Evolutionary conservation across 1,284 basidiomycete species (phyloP), one percentile per base, ranked within the genome.

Genomic region (Ganoderma meredithae): DNA sequence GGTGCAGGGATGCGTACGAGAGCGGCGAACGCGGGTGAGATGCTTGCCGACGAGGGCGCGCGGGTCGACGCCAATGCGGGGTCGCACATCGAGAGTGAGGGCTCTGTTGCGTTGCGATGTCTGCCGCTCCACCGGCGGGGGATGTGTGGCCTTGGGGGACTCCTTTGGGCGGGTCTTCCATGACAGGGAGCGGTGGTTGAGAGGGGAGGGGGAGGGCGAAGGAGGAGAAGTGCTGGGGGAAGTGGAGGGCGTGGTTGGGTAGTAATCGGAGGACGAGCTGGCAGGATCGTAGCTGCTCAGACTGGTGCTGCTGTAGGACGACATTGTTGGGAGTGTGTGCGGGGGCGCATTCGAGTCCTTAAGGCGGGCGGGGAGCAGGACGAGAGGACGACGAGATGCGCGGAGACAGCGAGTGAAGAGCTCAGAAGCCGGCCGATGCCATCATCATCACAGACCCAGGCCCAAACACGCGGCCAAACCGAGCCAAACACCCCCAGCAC

Each of bases 1-100:
- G 67, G 90, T 78, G 55, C 81, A 80, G 0, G 89, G 89, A 71
- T 91, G 89, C 10, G 75, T 79, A n/a, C 79, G 74, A 0, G 88
- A 90, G 65, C 83, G 83, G 9, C 81, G 81, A 60, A 88, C 83
- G 58, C 79, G 79, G 15, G 76, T 83, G 52, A 90, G 78, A 8
- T 82, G 77, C 75, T 87, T 90, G 64, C 88, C 89, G 60, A 85
- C 77, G 69, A 90, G 78, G 65, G 78, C 70, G 55, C 77, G 71
- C 2, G 87, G 88, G 69, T 87, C 82, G 59, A 86, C 77, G 47
- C 88, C 87, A 67, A 81, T n/a, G 15, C 62, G 58, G 7, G 63
- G 66, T 7, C 63, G 59, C 6, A 27, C 60, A 22, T 70, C 65
- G 55, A 61, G 69, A 3, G 63, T 62, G 53, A 68, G 63, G n/a